phyloP scores from a whole-genome alignment of 441 rosid genomes.

The Bocquillonia castaneifolia region DNA sequence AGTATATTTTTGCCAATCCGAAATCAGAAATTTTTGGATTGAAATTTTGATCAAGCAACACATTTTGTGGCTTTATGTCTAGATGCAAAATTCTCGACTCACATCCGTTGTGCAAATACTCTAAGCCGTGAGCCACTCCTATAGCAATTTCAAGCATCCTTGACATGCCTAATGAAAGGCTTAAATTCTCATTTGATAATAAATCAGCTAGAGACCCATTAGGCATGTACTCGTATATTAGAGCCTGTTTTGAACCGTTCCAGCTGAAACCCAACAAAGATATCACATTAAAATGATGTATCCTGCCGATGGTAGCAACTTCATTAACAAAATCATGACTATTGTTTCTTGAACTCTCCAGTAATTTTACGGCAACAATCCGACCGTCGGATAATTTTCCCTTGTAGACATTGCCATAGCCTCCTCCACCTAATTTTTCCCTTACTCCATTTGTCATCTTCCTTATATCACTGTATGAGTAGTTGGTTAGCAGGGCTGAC shows the following conservation, averaged over 20 bases:
- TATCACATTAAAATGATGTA: constrained; percentile 1
- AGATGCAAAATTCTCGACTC: constrained; percentile 2
- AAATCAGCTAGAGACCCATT: neutral
- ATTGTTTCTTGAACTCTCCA: neutral
- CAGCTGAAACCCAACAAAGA: neutral
- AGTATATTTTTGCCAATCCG: neutral
- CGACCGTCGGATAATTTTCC: neutral
- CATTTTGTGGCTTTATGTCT: neutral
- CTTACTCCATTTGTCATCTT: neutral
- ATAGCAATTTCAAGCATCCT: neutral
- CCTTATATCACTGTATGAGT: neutral
- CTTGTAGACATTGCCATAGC: neutral
- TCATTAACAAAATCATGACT: neutral
- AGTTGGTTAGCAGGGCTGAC: neutral
- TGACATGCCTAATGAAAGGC: neutral
- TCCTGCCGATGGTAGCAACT: neutral
- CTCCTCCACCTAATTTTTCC: neutral
- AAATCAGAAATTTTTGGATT: neutral
- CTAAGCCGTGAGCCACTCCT: neutral
- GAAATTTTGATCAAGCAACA: neutral
- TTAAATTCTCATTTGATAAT: neutral
- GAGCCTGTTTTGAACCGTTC: neutral
- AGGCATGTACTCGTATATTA: neutral
- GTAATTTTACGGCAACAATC: neutral
- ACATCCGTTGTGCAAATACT: neutral